phyloP scores from a whole-genome alignment of 306 rosid species.

The Dalbergia cochinchinensis region DNA sequence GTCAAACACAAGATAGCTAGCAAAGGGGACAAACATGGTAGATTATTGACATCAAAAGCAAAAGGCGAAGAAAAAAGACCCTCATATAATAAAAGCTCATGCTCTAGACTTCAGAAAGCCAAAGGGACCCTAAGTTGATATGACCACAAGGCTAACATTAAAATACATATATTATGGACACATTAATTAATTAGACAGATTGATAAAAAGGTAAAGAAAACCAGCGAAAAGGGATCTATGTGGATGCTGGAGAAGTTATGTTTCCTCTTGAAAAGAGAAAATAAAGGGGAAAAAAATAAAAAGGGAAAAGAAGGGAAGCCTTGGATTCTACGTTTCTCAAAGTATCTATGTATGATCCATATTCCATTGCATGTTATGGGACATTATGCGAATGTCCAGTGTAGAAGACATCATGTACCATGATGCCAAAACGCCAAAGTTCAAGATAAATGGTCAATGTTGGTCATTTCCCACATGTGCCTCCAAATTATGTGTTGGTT shows the following conservation, averaged over 20 bases:
- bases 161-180: background rate
- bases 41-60: slow-evolving; percentile 46
- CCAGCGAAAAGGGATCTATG: slow-evolving; percentile 25
- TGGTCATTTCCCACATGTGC: too few species aligned
- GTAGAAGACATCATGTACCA: too few species aligned
- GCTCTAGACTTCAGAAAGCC: slow-evolving; percentile 21
- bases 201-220: slow-evolving; percentile 11
- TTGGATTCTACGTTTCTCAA: slow-evolving; percentile 65
- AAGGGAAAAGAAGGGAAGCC: slow-evolving; percentile 41
- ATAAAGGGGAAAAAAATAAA: too few species aligned
- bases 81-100: slow-evolving; percentile 21
- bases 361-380: slow-evolving; percentile 39
- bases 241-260: too few species aligned
- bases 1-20: slow-evolving; percentile 56
- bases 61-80: slow-evolving; percentile 24
- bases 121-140: slow-evolving; percentile 36
- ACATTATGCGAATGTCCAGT: too few species aligned
- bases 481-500: too few species aligned
- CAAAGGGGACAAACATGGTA: slow-evolving; percentile 37
- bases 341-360: background rate
- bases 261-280: slow-evolving; percentile 1
- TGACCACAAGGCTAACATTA: slow-evolving; percentile 17
- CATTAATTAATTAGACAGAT: background rate
- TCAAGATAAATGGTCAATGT: slow-evolving; percentile 42
- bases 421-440: too few species aligned